Base-by-base conservation (phyloP, 1,284 basidiomycete genomes). In the Neonothopanus nambi region DNA sequence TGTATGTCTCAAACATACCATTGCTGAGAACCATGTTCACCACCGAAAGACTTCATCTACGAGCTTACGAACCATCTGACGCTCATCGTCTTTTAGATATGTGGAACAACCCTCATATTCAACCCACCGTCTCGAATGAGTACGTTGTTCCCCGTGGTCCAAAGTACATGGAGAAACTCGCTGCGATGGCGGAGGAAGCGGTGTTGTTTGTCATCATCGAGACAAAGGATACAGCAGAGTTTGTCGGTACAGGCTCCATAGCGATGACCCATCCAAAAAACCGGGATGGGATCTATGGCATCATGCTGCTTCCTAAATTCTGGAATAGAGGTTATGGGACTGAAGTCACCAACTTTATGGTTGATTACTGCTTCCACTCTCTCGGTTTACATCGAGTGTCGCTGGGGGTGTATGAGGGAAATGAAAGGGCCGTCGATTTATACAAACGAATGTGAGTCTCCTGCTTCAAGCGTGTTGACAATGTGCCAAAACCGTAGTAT, bases 171-270 rank as follows among this genome's bases (percentile, higher is more conserved):
- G 64, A 63, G 5, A 51, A 54, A 24, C 52, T 75, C 47, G 60
- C 63, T 36, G 52, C 62, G 26, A 62, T 66, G 20, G 64, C 65
- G 57, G 59, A 68, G 15, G 59, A 59, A 11, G 65, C 68, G 30
- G 59, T 65, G 43, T 64, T 76, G 47, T 62, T 64, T 38, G 66
- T 63, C 47, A 60, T 75, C 52, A 57, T 76, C 37, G 65, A 65
- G 40, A 65, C 66, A n/a, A 58, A 59, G 15, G 63, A 65, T n/a
- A 67, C 66, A 15, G 60, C 62, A 37, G 65, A 64, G 15, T 71
- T 74, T 54, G 61, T 77, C 35, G 76, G 76, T 30, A 65, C 71
- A 13, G 61, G 65, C 24, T 61, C 64, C 33, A 35, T 76, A 26
- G 63, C 59, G 21, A 58, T 67, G 4, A 52, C 46, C 11, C 63